phyloP scores from a whole-genome alignment of 2,329 filamentous ascomycete species.

The Penicillium sp. region DNA sequence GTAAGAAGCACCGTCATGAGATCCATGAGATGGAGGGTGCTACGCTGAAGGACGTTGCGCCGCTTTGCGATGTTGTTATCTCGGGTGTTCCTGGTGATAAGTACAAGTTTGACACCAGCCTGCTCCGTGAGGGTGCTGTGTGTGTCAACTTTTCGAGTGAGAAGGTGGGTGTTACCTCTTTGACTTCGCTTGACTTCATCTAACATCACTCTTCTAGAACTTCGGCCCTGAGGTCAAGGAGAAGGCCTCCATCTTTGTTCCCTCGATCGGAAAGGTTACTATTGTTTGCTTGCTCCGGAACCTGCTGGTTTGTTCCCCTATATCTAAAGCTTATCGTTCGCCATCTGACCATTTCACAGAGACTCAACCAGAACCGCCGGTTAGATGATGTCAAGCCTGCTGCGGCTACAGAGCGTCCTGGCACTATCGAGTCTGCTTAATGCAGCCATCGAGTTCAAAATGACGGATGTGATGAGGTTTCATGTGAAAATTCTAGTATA shows the following conservation, averaged over 20 bases:
- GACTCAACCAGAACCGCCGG: conserved; percentile 43
- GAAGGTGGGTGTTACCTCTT: conserved; percentile 51
- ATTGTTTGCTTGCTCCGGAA: conserved; percentile 89
- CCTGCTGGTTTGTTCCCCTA: conserved; percentile 62
- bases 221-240: conserved; percentile 88
- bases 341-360: conserved; percentile 25
- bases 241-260: conserved; percentile 94
- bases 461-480: conserved; percentile 14
- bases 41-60: conserved; percentile 73
- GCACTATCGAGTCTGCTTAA: conserved; percentile 36
- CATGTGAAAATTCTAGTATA: conserved; percentile 16
- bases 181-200: not conserved
- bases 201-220: conserved; percentile 51
- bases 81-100: conserved; percentile 81
- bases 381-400: conserved; percentile 40
- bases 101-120: conserved; percentile 82
- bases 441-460: not conserved
- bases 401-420: conserved; percentile 39
- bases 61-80: conserved; percentile 89
- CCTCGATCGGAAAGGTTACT: conserved; percentile 95
- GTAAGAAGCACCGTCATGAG: conserved; percentile 80
- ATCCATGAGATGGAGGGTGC: conserved; percentile 77
- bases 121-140: conserved; percentile 85
- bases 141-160: conserved; percentile 98
- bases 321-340: not conserved